Conservation (phyloP, 352 stramenopile species). For the Elongisporangium prolatum region DNA sequence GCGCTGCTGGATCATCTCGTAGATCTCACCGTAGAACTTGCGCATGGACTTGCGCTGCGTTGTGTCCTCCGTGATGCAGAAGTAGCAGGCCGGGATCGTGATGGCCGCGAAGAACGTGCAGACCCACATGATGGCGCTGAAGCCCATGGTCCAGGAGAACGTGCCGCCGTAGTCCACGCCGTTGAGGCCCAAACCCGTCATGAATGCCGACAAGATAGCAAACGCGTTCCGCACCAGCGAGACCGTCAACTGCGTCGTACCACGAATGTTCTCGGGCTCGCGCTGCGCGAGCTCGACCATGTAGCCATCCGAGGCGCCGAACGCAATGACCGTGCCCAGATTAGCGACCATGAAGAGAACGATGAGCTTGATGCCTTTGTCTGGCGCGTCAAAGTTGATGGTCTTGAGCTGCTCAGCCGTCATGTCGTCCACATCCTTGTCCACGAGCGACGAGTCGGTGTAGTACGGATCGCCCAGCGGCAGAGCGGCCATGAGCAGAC, state of each 20-base stretch:
- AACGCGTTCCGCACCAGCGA: conserved; percentile 26
- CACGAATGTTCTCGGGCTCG: conserved; percentile 40
- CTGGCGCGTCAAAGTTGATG: conserved; percentile 35
- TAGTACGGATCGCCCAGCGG: conserved; percentile 51
- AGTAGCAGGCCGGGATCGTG: conserved; percentile 35
- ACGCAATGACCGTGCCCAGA: conserved; percentile 70
- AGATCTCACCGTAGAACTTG: conserved; percentile 31
- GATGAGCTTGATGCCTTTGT: conserved; percentile 43
- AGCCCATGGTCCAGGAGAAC: conserved; percentile 50
- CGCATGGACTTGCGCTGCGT: conserved; percentile 22
- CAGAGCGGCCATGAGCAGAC: conserved; percentile 40
- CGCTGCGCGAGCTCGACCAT: conserved; percentile 49
- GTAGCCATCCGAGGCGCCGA: conserved; percentile 62
- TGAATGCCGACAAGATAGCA: conserved; percentile 31
- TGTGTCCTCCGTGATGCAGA: conserved; percentile 39
- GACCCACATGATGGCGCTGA: conserved; percentile 46
- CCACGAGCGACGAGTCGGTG: conserved; percentile 15
- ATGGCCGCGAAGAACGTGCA: conserved; percentile 30
- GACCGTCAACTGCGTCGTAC: conserved; percentile 35
- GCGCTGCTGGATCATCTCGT: conserved; percentile 36
- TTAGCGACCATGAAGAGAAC: conserved; percentile 69
- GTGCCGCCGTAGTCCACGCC: conserved; percentile 37
- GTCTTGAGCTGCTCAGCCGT: conserved; percentile 22
- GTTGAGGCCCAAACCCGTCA: conserved; percentile 44
- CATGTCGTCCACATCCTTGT: conserved; percentile 21